Evolutionary conservation across 129 eudicot genomes (phyloP).

Genomic region (Flaveria brownii): DNA sequence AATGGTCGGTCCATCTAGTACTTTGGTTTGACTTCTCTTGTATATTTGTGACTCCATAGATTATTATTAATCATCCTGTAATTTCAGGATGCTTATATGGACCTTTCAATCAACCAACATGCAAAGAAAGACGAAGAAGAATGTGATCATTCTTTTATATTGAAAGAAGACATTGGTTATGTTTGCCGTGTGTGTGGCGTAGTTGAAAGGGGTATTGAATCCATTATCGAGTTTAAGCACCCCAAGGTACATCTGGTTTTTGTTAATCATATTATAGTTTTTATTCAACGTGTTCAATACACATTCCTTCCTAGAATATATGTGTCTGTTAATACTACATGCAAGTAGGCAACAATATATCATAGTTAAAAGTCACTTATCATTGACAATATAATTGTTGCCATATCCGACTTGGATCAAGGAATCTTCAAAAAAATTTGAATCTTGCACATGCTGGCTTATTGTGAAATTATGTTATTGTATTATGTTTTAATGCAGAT

Average conservation of each 20-base stretch:
- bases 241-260: constrained; percentile 17
- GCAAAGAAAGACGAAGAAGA: not conserved
- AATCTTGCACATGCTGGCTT: not conserved
- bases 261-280: not conserved
- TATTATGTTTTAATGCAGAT: constrained; percentile 35
- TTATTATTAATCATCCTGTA: not conserved
- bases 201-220: constrained; percentile 17
- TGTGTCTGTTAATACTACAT: not conserved
- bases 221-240: constrained; percentile 18
- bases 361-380: not conserved
- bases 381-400: not conserved
- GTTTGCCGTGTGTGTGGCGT: constrained; percentile 27
- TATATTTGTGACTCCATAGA: not conserved
- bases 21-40: not conserved
- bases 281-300: not conserved
- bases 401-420: not conserved
- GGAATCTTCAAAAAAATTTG: not conserved
- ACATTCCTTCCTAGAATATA: not conserved
- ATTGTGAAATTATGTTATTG: not conserved
- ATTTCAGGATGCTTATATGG: constrained; percentile 11
- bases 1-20: not conserved
- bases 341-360: not conserved
- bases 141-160: constrained; percentile 21
- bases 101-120: not conserved
- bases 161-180: constrained; percentile 24